A percentile compares a stretch with the other conserved stretches of the same genome.
Evolutionary conservation across 306 rosid species (phyloP).

Genomic region (Prunus persica): Prunus_persica_NCBIv2 NC_034016.1:12055001-12055500

Average conservation of each 20-base stretch:
- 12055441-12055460: too few species aligned
- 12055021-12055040: neutral
- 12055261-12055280: neutral
- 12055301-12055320: too few species aligned
- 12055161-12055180: slow-evolving; percentile 80
- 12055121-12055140: slow-evolving; percentile 41
- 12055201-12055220: slow-evolving; percentile 78
- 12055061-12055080: neutral
- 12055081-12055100: neutral
- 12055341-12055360: too few species aligned
- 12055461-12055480: too few species aligned
- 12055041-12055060: neutral
- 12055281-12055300: neutral
- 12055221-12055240: slow-evolving; percentile 70
- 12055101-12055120: neutral
- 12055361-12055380: too few species aligned
- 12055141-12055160: slow-evolving; percentile 73
- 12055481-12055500: too few species aligned
- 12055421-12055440: too few species aligned
- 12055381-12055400: too few species aligned
- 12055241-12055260: slow-evolving; percentile 88
- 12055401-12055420: too few species aligned
- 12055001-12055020: slow-evolving; percentile 45
- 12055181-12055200: slow-evolving; percentile 72
- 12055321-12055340: too few species aligned